Evolutionary conservation across 495 filamentous ascomycete genomes (phyloP).

Genomic region (Haplographium delicatum): DNA sequence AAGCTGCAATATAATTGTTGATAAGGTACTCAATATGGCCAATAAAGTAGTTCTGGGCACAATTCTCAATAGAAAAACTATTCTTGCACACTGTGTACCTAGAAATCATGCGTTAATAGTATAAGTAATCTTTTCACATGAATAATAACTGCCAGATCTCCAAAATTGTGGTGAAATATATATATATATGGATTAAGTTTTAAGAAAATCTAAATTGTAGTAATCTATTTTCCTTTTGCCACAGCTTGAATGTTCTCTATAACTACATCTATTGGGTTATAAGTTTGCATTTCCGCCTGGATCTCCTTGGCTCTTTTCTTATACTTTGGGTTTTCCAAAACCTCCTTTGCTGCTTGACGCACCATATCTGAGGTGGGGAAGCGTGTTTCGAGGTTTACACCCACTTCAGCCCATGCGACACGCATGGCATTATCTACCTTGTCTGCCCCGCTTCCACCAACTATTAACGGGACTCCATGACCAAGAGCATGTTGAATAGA

Average conservation of each 20-base stretch:
- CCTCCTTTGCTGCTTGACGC: constrained; percentile 21
- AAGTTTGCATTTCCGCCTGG: constrained; percentile 17
- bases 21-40: no score
- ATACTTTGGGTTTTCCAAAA: constrained; percentile 22
- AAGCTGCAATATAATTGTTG: no score
- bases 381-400: constrained; percentile 25
- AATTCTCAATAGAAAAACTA: no score
- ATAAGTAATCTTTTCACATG: no score
- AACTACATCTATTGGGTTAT: constrained; percentile 21
- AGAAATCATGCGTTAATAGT: no score
- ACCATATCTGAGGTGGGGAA: constrained; percentile 22
- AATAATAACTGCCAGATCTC: no score
- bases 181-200: no score
- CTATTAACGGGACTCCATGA: constrained; percentile 29
- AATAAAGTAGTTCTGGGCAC: no score
- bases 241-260: constrained; percentile 17
- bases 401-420: constrained; percentile 29
- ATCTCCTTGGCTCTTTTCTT: constrained; percentile 21
- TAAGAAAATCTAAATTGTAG: no score
- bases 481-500: constrained; percentile 25
- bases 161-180: no score
- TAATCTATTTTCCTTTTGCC: no score
- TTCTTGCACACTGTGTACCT: no score
- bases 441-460: constrained; percentile 27
- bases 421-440: constrained; percentile 26